These are phyloP conservation scores for Populus ilicifolia DNA, from an alignment of 345 rosid species.

Conservation along the genomic window DNA sequence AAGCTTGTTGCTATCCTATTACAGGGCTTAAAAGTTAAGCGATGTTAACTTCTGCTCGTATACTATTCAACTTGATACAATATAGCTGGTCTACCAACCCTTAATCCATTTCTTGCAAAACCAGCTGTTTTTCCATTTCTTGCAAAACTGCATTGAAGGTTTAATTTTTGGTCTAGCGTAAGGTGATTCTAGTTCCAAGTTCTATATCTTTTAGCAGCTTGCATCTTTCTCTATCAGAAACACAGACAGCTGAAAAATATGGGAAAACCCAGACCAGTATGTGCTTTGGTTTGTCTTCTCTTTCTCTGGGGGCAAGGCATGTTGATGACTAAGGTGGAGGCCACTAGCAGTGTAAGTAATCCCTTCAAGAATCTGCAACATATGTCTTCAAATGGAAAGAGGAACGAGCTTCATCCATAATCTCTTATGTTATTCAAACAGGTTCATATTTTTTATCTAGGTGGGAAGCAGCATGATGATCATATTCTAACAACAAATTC, in stretches of 20 bases:
- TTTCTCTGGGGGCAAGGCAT: slow-evolving; percentile 3
- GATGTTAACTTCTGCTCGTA: neutral
- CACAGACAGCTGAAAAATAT: neutral
- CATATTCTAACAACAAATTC: slow-evolving; percentile 39
- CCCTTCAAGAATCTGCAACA: neutral
- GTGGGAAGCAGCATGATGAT: slow-evolving; percentile 47
- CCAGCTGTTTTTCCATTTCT: neutral
- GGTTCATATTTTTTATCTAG: slow-evolving; percentile 63
- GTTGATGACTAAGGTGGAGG: slow-evolving; percentile 14
- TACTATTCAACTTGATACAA: neutral
- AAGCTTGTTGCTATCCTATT: neutral
- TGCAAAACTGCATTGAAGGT: neutral
- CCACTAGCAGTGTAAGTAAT: slow-evolving; percentile 19
- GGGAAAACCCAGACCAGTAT: slow-evolving; percentile 11
- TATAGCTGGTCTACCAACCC: neutral
- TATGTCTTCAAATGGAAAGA: neutral
- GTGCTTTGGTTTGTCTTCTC: slow-evolving; percentile 11
- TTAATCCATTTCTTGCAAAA: neutral
- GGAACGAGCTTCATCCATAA: neutral
- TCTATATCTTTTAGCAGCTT: neutral
- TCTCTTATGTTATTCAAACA: slow-evolving; percentile 17
- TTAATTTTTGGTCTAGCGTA: neutral
- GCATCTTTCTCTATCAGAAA: neutral
- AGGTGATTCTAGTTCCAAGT: neutral
- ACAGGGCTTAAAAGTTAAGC: slow-evolving; percentile 5